Conservation (phyloP, 202 grass and related monocot species). For the Bolboschoenoplectus hybrid region DNA sequence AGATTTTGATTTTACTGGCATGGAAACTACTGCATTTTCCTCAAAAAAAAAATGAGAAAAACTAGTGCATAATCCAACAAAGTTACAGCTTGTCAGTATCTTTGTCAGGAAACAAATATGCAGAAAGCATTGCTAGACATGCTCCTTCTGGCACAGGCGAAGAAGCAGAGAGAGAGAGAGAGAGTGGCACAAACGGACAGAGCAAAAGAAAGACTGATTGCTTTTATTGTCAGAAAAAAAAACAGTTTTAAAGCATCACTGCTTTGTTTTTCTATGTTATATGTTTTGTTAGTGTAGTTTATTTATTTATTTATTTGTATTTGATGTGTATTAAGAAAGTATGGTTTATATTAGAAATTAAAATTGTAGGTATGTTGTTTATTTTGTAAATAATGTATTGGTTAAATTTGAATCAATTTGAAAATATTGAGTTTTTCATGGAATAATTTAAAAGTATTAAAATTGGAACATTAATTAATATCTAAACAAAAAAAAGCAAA, state of each 20-base stretch:
- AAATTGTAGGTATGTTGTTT: too few species aligned
- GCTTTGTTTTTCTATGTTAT: neutral
- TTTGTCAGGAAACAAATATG: slow-evolving; percentile 25
- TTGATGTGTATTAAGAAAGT: too few species aligned
- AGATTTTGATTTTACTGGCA: neutral
- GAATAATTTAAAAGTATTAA: too few species aligned
- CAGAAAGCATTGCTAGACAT: neutral
- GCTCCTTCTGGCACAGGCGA: neutral
- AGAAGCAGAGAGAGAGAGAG: neutral
- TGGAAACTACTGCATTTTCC: neutral
- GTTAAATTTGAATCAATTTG: too few species aligned
- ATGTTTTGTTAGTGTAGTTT: too few species aligned
- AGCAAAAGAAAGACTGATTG: slow-evolving; percentile 33
- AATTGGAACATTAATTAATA: too few species aligned
- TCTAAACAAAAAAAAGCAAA: too few species aligned
- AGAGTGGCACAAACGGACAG: neutral
- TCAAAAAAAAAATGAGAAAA: too few species aligned
- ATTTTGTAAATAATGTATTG: too few species aligned
- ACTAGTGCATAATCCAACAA: slow-evolving; percentile 4
- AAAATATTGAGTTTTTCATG: too few species aligned
- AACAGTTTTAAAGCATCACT: neutral
- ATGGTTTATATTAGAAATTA: too few species aligned
- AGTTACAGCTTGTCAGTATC: neutral
- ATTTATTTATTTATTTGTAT: too few species aligned
- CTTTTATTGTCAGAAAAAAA: slow-evolving; percentile 24